Evolutionary conservation across 768 basidiomycete species (phyloP).

Genomic region (Auriscalpium orientale): DNA sequence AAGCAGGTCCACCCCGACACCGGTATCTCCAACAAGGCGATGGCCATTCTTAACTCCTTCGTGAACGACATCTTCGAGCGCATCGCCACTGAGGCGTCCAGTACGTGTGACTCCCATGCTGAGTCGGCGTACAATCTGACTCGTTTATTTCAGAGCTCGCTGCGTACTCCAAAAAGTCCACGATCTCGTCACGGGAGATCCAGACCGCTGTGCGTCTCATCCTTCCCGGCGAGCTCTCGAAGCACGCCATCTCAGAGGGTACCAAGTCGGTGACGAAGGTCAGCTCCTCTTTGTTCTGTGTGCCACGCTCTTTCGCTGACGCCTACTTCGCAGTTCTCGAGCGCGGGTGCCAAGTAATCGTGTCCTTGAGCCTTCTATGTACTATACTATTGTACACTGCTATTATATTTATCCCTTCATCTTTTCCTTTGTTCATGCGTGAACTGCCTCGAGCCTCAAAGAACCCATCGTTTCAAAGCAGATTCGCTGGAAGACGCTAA

Average conservation of each 20-base stretch:
- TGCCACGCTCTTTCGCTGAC: not conserved
- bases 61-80: slow-evolving; percentile 95
- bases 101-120: slow-evolving; percentile 31
- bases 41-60: slow-evolving; percentile 88
- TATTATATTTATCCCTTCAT: slow-evolving; percentile 2
- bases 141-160: slow-evolving; percentile 62
- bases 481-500: too few species aligned
- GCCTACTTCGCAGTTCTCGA: slow-evolving; percentile 11
- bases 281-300: not conserved
- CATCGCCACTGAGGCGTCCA: slow-evolving; percentile 83
- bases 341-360: slow-evolving; percentile 22
- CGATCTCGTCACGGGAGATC: slow-evolving; percentile 97
- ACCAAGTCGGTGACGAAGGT: slow-evolving; percentile 67
- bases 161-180: slow-evolving; percentile 97
- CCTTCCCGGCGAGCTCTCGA: slow-evolving; percentile 94
- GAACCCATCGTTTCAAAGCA: too few species aligned
- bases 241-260: slow-evolving; percentile 98
- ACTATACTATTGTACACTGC: slow-evolving; percentile 4
- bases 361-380: slow-evolving; percentile 2
- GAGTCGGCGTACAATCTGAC: slow-evolving; percentile 1
- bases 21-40: slow-evolving; percentile 96
- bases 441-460: too few species aligned
- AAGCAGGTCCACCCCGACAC: slow-evolving; percentile 98
- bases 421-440: too few species aligned
- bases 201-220: slow-evolving; percentile 94